Conservation (phyloP, 177 flowering plant species). For the Vitis hybrid region DNA sequence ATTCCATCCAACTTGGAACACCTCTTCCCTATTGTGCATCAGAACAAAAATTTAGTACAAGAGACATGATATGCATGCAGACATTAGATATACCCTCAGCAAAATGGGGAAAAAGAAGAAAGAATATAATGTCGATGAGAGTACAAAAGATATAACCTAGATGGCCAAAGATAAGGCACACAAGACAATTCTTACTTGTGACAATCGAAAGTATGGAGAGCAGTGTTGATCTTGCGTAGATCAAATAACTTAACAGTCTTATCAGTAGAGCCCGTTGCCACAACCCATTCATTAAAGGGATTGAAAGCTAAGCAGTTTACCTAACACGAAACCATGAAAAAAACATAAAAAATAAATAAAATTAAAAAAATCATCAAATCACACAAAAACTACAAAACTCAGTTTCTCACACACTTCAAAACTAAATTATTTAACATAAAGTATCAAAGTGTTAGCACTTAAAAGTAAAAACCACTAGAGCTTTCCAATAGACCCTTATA, state of each 20-base stretch:
- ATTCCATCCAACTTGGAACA: slow-evolving; percentile 96
- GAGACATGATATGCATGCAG: not conserved
- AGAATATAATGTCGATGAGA: not conserved
- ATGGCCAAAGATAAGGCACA: slow-evolving; percentile 2
- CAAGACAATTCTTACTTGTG: slow-evolving; percentile 71
- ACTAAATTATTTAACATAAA: too few relatives aligned
- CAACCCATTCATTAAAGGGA: slow-evolving; percentile 96
- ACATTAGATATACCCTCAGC: not conserved
- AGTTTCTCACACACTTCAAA: too few relatives aligned
- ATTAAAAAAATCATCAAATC: not conserved
- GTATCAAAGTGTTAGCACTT: too few relatives aligned
- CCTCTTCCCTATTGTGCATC: slow-evolving; percentile 69
- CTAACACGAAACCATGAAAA: slow-evolving; percentile 31
- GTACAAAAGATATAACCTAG: not conserved
- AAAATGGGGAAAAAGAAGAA: too few relatives aligned
- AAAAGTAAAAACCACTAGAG: too few relatives aligned
- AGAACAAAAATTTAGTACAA: slow-evolving; percentile 1
- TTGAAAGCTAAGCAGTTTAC: slow-evolving; percentile 98
- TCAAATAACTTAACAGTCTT: slow-evolving; percentile 96
- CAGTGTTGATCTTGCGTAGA: slow-evolving; percentile 74
- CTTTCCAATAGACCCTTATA: too few relatives aligned
- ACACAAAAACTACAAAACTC: not conserved
- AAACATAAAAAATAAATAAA: too few relatives aligned
- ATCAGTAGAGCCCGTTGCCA: slow-evolving; percentile 97
- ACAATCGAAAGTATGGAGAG: slow-evolving; percentile 84